Evolutionary conservation across 1,139 yeast genomes (phyloP), one percentile per base, ranked within the genome.

Genomic region (Hansenula sp.): DNA sequence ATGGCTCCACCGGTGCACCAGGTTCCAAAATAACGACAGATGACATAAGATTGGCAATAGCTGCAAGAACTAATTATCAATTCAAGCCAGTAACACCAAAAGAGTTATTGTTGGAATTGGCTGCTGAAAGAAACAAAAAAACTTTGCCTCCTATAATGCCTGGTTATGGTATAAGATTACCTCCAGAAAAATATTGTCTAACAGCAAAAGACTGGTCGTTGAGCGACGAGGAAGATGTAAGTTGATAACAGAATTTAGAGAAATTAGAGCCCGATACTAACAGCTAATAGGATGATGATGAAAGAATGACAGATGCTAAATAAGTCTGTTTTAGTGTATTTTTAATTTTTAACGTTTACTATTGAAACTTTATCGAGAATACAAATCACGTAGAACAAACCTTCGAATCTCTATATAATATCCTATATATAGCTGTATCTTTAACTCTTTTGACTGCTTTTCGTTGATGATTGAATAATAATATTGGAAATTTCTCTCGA

Each of bases 181-280:
- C 99, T 4, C 98, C 98, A 10, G 98, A 92, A 67, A 92, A 90
- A 74, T 90, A 89, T 66, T 92, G 97, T 63, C 66, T 92, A 42
- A 89, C 96, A 0, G 89, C 88, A 2, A 75, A 76, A 48, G 92
- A 86, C 51, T 82, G 89, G 82, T 81, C 77, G 29, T 52, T 72
- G 35, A 72, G 71, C 28, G 79, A 73, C 30, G 75, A 69, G 38
- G 63, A 65, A 34, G 55, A 44, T 28, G 44, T 33, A 8, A 33
- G 35, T 33, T 5, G 22, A 18, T 27, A 11, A 6, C 17, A 8
- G 9, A 16, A 17, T 6, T 29, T 8, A 29, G 5, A 17, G 5
- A 10, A 4, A 10, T 16, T 9, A 3, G 18, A 18, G 18, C 3
- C 17, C 7, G 4, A 19, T 30, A 32, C 29, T 34, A 32, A 35